Base-by-base conservation (phyloP, 73 alveolate genomes). In the Stentor roeselii region DNA sequence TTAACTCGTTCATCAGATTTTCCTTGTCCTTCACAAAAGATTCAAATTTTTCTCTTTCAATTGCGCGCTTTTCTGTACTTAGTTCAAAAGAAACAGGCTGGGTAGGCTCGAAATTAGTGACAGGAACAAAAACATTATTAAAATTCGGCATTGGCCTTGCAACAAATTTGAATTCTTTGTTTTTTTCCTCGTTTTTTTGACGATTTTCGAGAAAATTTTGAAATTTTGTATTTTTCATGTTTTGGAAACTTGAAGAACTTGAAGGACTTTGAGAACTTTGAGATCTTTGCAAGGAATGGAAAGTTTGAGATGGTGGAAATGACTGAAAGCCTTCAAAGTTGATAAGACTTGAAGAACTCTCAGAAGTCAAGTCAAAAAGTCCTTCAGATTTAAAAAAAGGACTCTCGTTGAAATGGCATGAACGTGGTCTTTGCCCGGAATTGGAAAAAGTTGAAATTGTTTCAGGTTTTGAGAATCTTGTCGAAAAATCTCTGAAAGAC, bases 81-180 rank as follows among this genome's bases (percentile, higher is more conserved):
- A 67, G 37, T 40, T 67, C 41, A 67, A 67, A 67, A 32, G 21
- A 14, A 27, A 32, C 1, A 21, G 80, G 80, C 41, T 67, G 80
- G 14, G 37, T 67, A 2, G 37, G 37, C 42, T 30, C 41, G 1
- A 21, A 21, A 34, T 67, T 34, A n/a, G 11, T 21, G 11, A 21
- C 41, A 14, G 80, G 80, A 40, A 32, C 42, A 32, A 67, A 67
- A 67, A 32, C 41, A n/a, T 32, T 21, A 2, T 32, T 34, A 2
- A 67, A 67, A 67, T 34, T 32, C 21, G 80, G 80, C 80, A 67
- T 67, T 1, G 80, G 80, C 41, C 37, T 67, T 0, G 80, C 80
- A 67, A 32, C 14, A 67, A 67, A 67, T 40, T 67, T 67, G 27
- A 21, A 32, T 27, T 21, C 34, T n/a, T 32, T 34, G 11, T 21